Base-by-base conservation (phyloP, 495 filamentous ascomycete species). In the Neurospora sp. region DNA sequence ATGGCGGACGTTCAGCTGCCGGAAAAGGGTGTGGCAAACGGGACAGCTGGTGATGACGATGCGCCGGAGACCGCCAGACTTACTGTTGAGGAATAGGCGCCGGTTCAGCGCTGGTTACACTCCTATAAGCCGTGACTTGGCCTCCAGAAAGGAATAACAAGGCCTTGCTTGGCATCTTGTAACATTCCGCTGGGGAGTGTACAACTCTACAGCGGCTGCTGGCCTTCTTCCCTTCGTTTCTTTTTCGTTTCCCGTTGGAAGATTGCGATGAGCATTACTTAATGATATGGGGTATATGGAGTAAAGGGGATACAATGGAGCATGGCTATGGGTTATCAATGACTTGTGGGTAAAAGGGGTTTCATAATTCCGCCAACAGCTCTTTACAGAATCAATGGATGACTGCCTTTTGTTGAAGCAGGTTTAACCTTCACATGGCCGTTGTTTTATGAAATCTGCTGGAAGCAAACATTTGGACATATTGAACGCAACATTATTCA, bases 1-100 rank as follows among this genome's bases (percentile, higher is more conserved):
- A 76, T 77, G 16, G 79, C 81, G 3, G 81, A 84, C 40, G 75
- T 79, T 18, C 72, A 74, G 35, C 69, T 80, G 20, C 44, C 68
- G 59, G 70, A 35, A 8, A 69, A 40, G 2, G 31, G 22, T 20
- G 48, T 66, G 18, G 39, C 46, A 35, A 41, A 41, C 9, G 42
- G 53, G 41, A 11, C 37, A 27, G 68, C 5, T 38, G 72, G 66
- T 69, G 74, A 20, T 12, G 76, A 74, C 18, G 69, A 35, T 16
- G 14, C 27, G 8, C 27, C 53, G 3, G 53, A 66, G 53, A 35
- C 53, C 27, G 27, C 53, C 53, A 66, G 53, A 66, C 53, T 31
- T 16, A 66, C 27, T 37, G 53, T 66, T 35, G 53, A 66, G 27
- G 27, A 66, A 66, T 66, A 66, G 53, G 7, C 6, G 27, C 27